Evolutionary conservation across 2,329 filamentous ascomycete species (phyloP).

Genomic region (Tolypocladium endophyticum): DNA sequence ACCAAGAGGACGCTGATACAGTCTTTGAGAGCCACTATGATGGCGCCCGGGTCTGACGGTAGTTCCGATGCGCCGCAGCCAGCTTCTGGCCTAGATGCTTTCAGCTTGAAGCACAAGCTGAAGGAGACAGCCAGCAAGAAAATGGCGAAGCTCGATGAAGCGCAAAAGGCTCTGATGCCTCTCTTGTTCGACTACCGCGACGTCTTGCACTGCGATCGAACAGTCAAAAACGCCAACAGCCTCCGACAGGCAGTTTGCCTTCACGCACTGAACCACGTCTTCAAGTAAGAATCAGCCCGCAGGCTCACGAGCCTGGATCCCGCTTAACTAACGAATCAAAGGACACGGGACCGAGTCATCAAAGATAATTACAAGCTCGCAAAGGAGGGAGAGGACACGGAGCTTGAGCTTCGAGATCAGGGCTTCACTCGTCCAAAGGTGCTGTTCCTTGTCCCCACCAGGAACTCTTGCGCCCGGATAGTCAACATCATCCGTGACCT

Average conservation of each 20-base stretch:
- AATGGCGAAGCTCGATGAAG: conserved; percentile 44
- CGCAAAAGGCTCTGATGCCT: conserved; percentile 57
- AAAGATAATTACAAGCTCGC: conserved; percentile 81
- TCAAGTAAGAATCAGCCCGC: conserved; percentile 49
- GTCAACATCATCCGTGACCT: conserved; percentile 67
- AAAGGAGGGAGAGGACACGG: conserved; percentile 50
- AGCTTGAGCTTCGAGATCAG: conserved; percentile 76
- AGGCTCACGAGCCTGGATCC: not conserved
- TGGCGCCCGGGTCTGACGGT: conserved; percentile 30
- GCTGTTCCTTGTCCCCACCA: conserved; percentile 79
- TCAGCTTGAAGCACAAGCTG: conserved; percentile 64
- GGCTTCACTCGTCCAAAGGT: conserved; percentile 94
- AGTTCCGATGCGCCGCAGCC: conserved; percentile 18
- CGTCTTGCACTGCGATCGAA: conserved; percentile 64
- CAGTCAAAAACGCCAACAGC: conserved; percentile 53
- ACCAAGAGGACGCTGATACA: conserved; percentile 35
- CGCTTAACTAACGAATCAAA: conserved; percentile 15
- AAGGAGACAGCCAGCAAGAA: conserved; percentile 41
- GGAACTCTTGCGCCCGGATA: conserved; percentile 71
- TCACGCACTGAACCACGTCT: conserved; percentile 83
- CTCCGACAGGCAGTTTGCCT: conserved; percentile 66
- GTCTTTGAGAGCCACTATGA: conserved; percentile 36
- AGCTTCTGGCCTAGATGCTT: conserved; percentile 28
- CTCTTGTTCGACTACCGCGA: conserved; percentile 77
- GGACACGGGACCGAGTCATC: conserved; percentile 78